Conservation (phyloP, 257 asterid species). For the Knoxia roxburghii region DNA sequence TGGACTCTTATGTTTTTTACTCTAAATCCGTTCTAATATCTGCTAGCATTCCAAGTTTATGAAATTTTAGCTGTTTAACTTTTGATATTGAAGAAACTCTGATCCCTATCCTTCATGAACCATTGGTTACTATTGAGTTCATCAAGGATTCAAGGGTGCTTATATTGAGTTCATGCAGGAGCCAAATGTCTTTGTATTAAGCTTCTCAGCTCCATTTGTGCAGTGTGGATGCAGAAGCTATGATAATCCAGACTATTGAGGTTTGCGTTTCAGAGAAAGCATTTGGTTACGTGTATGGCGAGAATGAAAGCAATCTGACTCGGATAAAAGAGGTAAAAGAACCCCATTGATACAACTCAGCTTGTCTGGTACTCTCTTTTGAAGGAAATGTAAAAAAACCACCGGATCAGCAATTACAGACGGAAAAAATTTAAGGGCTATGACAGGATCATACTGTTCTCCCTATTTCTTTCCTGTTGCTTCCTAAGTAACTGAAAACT, state of each 20-base stretch:
- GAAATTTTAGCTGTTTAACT: constrained; percentile 2
- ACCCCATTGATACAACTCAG: not conserved
- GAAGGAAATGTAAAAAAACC: not conserved
- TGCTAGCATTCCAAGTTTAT: not conserved
- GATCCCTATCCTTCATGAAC: not conserved
- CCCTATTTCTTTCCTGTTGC: not conserved
- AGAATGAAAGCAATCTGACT: constrained; percentile 40
- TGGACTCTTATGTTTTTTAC: not conserved
- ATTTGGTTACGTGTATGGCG: constrained; percentile 42
- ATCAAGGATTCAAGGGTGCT: not conserved
- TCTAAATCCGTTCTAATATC: not conserved
- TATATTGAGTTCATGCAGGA: not conserved
- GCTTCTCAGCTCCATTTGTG: constrained; percentile 8
- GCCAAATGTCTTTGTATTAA: not conserved
- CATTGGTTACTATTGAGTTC: not conserved
- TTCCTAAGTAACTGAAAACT: not conserved
- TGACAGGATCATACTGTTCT: not conserved
- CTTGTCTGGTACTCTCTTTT: not conserved
- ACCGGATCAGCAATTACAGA: constrained; percentile 5
- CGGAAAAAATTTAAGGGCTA: not conserved
- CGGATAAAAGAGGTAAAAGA: constrained; percentile 49
- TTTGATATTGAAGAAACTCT: not conserved
- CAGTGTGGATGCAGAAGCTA: constrained; percentile 22
- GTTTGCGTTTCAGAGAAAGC: constrained; percentile 28
- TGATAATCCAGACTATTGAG: constrained; percentile 20